Evolutionary conservation across 83 land plant genomes (phyloP).

Genomic region (Thuja plicata): DNA sequence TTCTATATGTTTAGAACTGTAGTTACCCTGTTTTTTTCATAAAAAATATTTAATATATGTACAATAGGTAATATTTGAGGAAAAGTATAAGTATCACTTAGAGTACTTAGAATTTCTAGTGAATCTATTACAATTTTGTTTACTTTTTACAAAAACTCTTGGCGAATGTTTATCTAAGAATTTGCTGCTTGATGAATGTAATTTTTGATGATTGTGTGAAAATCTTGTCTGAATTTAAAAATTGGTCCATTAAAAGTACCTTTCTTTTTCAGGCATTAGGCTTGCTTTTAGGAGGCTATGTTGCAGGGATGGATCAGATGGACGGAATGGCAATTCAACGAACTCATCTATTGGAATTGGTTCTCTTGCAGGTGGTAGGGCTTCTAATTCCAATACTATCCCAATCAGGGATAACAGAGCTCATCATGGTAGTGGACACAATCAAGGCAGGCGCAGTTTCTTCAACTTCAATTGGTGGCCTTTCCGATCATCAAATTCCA

Average conservation of each 20-base stretch:
- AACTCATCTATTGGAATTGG: neutral
- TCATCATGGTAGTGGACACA: neutral
- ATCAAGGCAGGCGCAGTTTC: neutral
- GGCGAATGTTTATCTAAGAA: neutral
- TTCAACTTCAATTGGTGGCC: neutral
- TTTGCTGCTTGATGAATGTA: neutral
- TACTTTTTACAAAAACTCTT: no score
- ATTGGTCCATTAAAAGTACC: neutral
- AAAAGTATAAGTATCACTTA: neutral
- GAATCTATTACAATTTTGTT: neutral
- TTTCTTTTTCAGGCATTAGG: neutral
- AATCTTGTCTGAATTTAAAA: neutral
- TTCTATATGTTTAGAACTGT: neutral
- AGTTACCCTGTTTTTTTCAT: neutral
- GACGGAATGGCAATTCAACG: neutral
- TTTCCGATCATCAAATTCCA: neutral
- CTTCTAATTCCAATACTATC: neutral
- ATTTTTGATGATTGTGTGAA: neutral
- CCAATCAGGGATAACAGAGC: neutral
- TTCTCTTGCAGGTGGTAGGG: constrained; percentile 2
- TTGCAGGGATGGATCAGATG: neutral
- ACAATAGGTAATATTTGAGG: neutral
- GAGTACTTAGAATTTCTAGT: neutral
- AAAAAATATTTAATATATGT: neutral
- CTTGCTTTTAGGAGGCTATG: neutral